Evolutionary conservation across 352 stramenopile genomes (phyloP).

Genomic region (Globisporangium camurandrum): DNA sequence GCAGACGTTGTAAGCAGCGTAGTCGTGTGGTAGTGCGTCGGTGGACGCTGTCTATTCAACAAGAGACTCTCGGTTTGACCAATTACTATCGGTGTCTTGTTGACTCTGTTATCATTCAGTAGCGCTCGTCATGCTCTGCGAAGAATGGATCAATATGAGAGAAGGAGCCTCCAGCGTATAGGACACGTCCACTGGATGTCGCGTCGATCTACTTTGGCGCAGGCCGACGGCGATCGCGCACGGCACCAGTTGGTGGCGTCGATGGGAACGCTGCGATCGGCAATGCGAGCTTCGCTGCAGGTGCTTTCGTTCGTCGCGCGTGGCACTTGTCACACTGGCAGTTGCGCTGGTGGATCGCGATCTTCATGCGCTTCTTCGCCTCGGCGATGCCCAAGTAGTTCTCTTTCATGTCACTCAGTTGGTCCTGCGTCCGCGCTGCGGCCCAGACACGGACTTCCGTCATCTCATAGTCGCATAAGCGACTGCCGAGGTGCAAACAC

Average conservation of each 20-base stretch:
- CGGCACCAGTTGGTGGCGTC: constrained; percentile 24
- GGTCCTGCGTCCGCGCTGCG: constrained; percentile 52
- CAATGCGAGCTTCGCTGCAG: constrained; percentile 17
- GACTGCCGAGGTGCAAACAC: constrained; percentile 35
- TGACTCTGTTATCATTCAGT: no score
- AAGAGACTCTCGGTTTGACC: no score
- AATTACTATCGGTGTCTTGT: no score
- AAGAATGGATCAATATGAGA: no score
- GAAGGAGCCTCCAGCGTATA: no score
- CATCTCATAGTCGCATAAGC: constrained; percentile 52
- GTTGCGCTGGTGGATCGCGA: constrained; percentile 77
- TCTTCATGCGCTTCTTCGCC: constrained; percentile 77
- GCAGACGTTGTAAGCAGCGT: constrained; percentile 84
- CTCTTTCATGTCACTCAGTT: constrained; percentile 80
- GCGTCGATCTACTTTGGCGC: constrained; percentile 13
- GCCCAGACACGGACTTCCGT: constrained; percentile 79
- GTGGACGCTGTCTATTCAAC: no score
- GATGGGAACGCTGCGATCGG: constrained; percentile 31
- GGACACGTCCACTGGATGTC: no score
- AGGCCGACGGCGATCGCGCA: constrained; percentile 32
- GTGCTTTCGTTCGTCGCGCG: constrained; percentile 38
- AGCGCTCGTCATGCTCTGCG: no score
- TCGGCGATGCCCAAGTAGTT: constrained; percentile 84
- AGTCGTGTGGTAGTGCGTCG: not conserved
- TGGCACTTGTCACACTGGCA: constrained; percentile 77